Conservation (phyloP, 129 eudicot genomes). For the Saposhnikovia divaricata region DNA sequence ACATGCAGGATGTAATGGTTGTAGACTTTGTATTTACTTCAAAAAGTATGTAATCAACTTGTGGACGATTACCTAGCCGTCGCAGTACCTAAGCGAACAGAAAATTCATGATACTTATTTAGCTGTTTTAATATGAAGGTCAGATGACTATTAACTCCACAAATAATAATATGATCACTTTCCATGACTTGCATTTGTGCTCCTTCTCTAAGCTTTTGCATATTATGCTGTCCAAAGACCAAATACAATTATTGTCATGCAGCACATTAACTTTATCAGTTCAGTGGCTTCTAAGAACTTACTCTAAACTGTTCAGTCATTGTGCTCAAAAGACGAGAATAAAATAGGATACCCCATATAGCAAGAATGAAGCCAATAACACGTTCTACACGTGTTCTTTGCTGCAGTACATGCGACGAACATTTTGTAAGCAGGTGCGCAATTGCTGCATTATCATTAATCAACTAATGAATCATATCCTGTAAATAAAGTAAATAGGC, state of each 20-base stretch:
- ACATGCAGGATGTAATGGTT: slow-evolving; percentile 17
- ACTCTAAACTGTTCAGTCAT: slow-evolving; percentile 99
- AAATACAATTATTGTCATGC: slow-evolving; percentile 13
- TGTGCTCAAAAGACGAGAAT: slow-evolving; percentile 91
- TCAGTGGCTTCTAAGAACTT: slow-evolving; percentile 21
- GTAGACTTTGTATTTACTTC: not conserved
- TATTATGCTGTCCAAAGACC: slow-evolving; percentile 65
- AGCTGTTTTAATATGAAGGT: slow-evolving; percentile 84
- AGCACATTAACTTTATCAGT: not conserved
- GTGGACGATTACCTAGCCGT: slow-evolving; percentile 59
- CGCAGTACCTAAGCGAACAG: slow-evolving; percentile 97
- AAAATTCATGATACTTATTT: slow-evolving; percentile 82
- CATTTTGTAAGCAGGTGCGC: slow-evolving; percentile 6
- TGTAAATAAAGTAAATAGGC: slow-evolving; percentile 14
- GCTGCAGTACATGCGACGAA: slow-evolving; percentile 51
- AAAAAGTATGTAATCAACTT: not conserved
- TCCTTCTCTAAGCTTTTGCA: slow-evolving; percentile 94
- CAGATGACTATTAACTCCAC: slow-evolving; percentile 94
- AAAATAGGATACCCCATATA: slow-evolving; percentile 93
- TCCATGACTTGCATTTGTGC: slow-evolving; percentile 95
- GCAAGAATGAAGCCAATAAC: slow-evolving; percentile 93
- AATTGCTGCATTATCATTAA: not conserved
- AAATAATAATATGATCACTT: slow-evolving; percentile 82
- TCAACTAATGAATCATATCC: slow-evolving; percentile 7
- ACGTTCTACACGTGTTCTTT: slow-evolving; percentile 83